These are phyloP conservation scores for Podospora pseudopauciseta DNA, from an alignment of 495 filamentous ascomycete genomes.

Conservation along the genomic window DNA sequence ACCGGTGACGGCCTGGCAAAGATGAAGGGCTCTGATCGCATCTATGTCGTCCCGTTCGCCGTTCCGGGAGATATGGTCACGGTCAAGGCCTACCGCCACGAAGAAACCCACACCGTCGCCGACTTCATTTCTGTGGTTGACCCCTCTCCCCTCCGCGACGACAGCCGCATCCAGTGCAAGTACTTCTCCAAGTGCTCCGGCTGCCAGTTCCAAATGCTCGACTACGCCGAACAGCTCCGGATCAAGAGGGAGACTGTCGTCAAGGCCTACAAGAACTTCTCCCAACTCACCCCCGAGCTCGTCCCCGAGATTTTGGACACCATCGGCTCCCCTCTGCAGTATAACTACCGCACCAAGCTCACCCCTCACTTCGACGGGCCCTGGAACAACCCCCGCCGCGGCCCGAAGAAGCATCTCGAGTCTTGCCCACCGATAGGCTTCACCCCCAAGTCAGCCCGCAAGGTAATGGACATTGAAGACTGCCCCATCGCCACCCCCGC, in stretches of 20 bases:
- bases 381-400: conserved; percentile 33
- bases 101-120: conserved; percentile 54
- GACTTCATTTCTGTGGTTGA: conserved; percentile 76
- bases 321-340: conserved; percentile 83
- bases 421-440: conserved; percentile 84
- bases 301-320: conserved; percentile 77
- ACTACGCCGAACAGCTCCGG: conserved; percentile 77
- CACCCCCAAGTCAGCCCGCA: conserved; percentile 67
- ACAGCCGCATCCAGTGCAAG: conserved; percentile 68
- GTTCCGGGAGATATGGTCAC: conserved; percentile 78
- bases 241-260: conserved; percentile 84
- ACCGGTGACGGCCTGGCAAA: conserved; percentile 82
- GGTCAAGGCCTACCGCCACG: conserved; percentile 73
- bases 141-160: conserved; percentile 72
- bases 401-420: conserved; percentile 40
- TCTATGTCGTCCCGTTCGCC: conserved; percentile 83
- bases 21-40: conserved; percentile 60
- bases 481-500: conserved; percentile 91
- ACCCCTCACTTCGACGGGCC: conserved; percentile 91
- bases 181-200: conserved; percentile 88
- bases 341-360: conserved; percentile 91
- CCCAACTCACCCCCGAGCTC: conserved; percentile 66
- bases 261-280: conserved; percentile 91
- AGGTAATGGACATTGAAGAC: conserved; percentile 89
- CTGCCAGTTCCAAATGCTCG: conserved; percentile 96